These are phyloP conservation scores for Rhynchosporium agropyri DNA, from an alignment of 2,329 filamentous ascomycete species.

Conservation along the genomic window DNA sequence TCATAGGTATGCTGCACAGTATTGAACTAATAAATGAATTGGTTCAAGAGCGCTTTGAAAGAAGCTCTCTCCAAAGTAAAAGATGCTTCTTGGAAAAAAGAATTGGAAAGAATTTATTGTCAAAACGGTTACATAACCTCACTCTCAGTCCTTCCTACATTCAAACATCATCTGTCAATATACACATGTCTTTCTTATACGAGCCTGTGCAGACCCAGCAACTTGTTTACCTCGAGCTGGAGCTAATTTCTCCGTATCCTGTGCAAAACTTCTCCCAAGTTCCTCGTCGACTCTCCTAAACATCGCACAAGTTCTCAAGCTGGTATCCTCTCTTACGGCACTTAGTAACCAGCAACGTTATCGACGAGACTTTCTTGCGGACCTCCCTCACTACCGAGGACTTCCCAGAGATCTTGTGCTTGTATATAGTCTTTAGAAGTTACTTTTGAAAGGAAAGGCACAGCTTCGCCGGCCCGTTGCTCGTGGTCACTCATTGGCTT, in stretches of 20 bases:
- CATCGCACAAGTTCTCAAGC: slow-evolving; percentile 66
- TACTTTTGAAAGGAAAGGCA: slow-evolving; percentile 49
- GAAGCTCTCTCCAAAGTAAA: too few relatives aligned
- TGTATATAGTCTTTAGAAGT: slow-evolving; percentile 45
- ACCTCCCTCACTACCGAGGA: slow-evolving; percentile 59
- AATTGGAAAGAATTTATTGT: too few relatives aligned
- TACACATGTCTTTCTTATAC: not conserved
- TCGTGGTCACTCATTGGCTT: slow-evolving; percentile 46
- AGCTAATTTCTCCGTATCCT: slow-evolving; percentile 52
- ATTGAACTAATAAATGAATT: too few relatives aligned
- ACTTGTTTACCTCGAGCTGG: not conserved
- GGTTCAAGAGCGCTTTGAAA: too few relatives aligned
- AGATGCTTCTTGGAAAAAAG: too few relatives aligned
- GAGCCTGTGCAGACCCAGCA: not conserved
- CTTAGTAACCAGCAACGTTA: slow-evolving; percentile 65
- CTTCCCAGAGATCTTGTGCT: slow-evolving; percentile 61
- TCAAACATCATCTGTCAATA: not conserved
- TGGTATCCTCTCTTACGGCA: slow-evolving; percentile 59
- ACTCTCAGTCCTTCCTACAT: too few relatives aligned
- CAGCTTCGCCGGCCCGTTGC: slow-evolving; percentile 47
- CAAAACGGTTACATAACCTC: too few relatives aligned
- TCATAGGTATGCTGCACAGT: too few relatives aligned
- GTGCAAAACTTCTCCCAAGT: slow-evolving; percentile 59
- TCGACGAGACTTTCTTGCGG: slow-evolving; percentile 57
- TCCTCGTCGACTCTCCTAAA: slow-evolving; percentile 65